Percentiles rank a stretch among this genome's conserved stretches.
These are phyloP conservation scores for Mitragyna speciosa DNA, from an alignment of 257 asterid species.

Conservation along the genomic window DNA sequence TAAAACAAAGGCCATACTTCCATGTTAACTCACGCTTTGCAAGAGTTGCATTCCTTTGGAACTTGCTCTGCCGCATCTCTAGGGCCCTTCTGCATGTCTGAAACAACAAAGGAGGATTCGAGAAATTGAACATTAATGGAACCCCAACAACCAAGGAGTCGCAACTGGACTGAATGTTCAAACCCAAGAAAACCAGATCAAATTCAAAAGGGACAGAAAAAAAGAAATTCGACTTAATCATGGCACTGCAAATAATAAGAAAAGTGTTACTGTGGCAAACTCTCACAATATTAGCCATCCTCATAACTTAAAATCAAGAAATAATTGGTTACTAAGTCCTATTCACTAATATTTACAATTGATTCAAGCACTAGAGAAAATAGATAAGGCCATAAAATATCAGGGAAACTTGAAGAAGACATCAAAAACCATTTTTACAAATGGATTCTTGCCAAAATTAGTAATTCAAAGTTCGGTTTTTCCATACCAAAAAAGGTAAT, in stretches of 20 bases:
- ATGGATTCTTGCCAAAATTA: not conserved
- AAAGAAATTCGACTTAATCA: not conserved
- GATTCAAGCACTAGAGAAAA: not conserved
- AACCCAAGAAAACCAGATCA: not conserved
- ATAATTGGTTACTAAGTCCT: not conserved
- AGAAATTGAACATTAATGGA: not conserved
- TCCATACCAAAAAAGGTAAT: not conserved
- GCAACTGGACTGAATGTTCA: not conserved
- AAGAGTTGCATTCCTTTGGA: slow-evolving; percentile 65
- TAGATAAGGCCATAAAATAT: not conserved
- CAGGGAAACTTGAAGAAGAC: not conserved
- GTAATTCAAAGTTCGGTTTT: not conserved
- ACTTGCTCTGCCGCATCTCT: slow-evolving; percentile 55
- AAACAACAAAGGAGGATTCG: not conserved
- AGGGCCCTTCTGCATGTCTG: slow-evolving; percentile 75
- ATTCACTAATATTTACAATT: not conserved
- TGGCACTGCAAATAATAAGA: not conserved
- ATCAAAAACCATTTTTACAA: not conserved
- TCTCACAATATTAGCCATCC: not conserved
- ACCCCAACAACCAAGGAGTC: not conserved
- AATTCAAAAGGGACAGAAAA: not conserved
- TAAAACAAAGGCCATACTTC: slow-evolving; percentile 57
- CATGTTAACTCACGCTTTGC: slow-evolving; percentile 81
- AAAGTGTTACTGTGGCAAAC: not conserved
- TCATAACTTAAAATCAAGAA: not conserved